Conservation (phyloP, 2,329 filamentous ascomycete genomes). For the Didymella pinodella region DNA sequence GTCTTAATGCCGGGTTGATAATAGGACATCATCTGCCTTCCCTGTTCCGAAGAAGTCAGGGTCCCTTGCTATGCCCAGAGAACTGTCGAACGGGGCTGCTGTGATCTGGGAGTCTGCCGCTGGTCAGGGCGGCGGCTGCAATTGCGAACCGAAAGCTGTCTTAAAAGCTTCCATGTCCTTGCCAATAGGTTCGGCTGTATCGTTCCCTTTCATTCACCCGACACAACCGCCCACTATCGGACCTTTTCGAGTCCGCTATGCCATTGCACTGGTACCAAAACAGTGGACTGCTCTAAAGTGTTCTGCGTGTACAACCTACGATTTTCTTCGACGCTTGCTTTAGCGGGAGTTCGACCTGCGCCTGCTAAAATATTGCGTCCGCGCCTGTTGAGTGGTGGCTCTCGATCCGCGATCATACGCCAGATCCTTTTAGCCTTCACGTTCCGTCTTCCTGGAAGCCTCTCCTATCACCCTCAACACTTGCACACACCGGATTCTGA, state of each 20-base stretch:
- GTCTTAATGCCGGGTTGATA: slow-evolving; percentile 1
- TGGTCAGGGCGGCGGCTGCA: slow-evolving; percentile 15
- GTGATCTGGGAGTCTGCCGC: slow-evolving; percentile 5
- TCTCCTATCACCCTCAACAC: background rate
- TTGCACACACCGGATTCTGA: background rate
- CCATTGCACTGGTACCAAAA: slow-evolving; percentile 4
- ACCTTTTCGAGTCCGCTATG: slow-evolving; percentile 11
- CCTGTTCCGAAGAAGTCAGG: background rate
- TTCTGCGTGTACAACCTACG: slow-evolving; percentile 16
- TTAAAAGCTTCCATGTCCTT: slow-evolving; percentile 26
- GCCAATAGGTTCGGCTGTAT: slow-evolving; percentile 29
- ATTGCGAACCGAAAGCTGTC: slow-evolving; percentile 17
- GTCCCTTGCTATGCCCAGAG: slow-evolving; percentile 5
- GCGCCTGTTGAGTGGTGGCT: slow-evolving; percentile 1
- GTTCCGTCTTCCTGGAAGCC: background rate
- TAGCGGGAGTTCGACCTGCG: slow-evolving; percentile 8
- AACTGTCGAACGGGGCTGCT: slow-evolving; percentile 12
- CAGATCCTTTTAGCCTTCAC: slow-evolving; percentile 1
- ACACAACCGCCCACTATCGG: slow-evolving; percentile 4
- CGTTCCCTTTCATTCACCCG: slow-evolving; percentile 17
- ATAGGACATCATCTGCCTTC: slow-evolving; percentile 10
- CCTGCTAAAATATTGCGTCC: background rate
- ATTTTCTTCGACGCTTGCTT: slow-evolving; percentile 14
- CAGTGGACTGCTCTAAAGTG: background rate
- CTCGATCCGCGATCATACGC: background rate